Conservation (phyloP, 1,284 basidiomycete species). For the Naganishia sp. region DNA sequence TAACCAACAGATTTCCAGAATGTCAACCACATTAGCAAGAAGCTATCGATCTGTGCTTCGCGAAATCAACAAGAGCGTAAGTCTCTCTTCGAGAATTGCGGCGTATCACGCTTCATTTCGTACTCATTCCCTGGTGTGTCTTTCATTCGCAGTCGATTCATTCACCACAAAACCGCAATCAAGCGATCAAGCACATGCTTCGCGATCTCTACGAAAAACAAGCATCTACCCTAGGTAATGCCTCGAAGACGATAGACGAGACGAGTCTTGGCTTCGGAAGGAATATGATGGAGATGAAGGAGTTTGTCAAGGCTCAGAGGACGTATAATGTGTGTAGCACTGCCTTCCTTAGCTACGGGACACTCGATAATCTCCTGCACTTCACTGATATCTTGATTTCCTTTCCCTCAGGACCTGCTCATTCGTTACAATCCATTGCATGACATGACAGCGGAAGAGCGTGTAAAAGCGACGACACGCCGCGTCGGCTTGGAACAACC, state of each 20-base stretch:
- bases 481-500: slow-evolving; percentile 70
- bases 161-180: slow-evolving; percentile 57
- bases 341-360: background rate
- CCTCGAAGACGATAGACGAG: slow-evolving; percentile 37
- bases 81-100: slow-evolving; percentile 31
- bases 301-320: slow-evolving; percentile 71
- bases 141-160: slow-evolving; percentile 55
- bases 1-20: slow-evolving; percentile 24
- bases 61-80: slow-evolving; percentile 49
- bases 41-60: slow-evolving; percentile 50
- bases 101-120: too few species aligned
- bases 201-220: slow-evolving; percentile 62
- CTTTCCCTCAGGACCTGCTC: slow-evolving; percentile 61
- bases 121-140: background rate
- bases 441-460: slow-evolving; percentile 74
- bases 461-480: slow-evolving; percentile 77
- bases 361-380: too few species aligned
- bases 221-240: slow-evolving; percentile 33
- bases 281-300: slow-evolving; percentile 66
- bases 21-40: slow-evolving; percentile 36
- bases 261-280: slow-evolving; percentile 50
- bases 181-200: slow-evolving; percentile 59
- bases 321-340: slow-evolving; percentile 59
- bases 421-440: slow-evolving; percentile 82
- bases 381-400: background rate